Evolutionary conservation across 2,329 filamentous ascomycete species (phyloP).

Genomic region (Fusarium liriodendri): DNA sequence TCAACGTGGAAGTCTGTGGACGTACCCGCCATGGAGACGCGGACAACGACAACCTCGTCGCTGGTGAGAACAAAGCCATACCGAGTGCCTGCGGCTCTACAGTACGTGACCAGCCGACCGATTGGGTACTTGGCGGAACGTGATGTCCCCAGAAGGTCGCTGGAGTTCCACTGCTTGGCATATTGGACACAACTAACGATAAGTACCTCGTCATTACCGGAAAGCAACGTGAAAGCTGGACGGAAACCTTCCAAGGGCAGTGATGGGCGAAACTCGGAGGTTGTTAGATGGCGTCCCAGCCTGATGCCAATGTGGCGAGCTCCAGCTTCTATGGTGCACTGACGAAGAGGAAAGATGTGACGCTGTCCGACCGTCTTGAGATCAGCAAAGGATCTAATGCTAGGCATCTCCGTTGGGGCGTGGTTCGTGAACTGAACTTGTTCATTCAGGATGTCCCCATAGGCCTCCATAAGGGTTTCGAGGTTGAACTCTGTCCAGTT

Average conservation of each 20-base stretch:
- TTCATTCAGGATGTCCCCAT: background rate
- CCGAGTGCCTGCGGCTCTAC: background rate
- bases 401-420: background rate
- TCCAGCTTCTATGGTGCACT: background rate
- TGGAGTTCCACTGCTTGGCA: background rate
- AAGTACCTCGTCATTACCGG: background rate
- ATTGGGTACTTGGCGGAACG: background rate
- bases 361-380: background rate
- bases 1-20: background rate
- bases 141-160: background rate
- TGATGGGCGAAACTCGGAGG: background rate
- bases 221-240: background rate
- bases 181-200: background rate
- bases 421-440: background rate
- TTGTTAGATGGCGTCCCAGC: background rate
- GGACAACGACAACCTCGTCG: background rate
- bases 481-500: background rate
- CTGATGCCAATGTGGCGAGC: background rate
- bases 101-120: background rate
- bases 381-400: background rate
- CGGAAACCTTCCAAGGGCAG: background rate
- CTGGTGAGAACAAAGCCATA: constrained; percentile 2
- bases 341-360: background rate
- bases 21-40: background rate
- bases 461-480: background rate